Evolutionary conservation across 2,329 filamentous ascomycete genomes (phyloP), one percentile per base, ranked within the genome.

Genomic region (Rhexocercosporidium sp.): DNA sequence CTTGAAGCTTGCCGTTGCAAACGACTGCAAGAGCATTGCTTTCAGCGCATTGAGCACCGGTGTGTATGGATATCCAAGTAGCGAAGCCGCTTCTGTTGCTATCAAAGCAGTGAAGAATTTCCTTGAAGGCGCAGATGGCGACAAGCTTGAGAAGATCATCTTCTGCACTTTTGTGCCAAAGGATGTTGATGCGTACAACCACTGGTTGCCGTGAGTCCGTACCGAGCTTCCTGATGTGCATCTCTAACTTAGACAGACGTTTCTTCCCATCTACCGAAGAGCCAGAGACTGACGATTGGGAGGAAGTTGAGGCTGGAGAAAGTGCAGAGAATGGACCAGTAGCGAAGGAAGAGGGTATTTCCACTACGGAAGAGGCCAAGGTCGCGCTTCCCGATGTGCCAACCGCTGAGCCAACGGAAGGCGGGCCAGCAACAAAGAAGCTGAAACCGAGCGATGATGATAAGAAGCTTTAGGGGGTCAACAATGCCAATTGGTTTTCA

Each of bases 1-100:
- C 72, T 79, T 98, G 66, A 81, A 91, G 73, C 77, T 96, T n/a
- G 94, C 94, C 0, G 88, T 88, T 0, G 79, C 88, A 61, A 84
- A 90, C 63, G 84, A 83, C 1, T 86, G 92, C 74, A 86, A 84
- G 75, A 92, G 86, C 54, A 84, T 98, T 64, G 96, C 93, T 0
- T 97, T 99, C 74, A 88, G 90, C 47, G 90, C 88, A 22, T 85
- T 98, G 67, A 97, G 94, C 76, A 97, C 95, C 0, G 96, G 95
- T 0, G 79, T 97, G 1, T 98, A 97, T 76, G 93, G 93, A 0
- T 98, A 96, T 76, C 95, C 95, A 0, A 92, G 88, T 73, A 70
- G 76, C 0, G 85, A 89, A 47, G 96, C 95, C 0, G 93, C 93
- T 0, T 78, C 83, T n/a, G 84, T 90, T 11, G 96, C 93, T 1